Conservation (phyloP, 345 rosid species). For the Acer yangbiense region DNA sequence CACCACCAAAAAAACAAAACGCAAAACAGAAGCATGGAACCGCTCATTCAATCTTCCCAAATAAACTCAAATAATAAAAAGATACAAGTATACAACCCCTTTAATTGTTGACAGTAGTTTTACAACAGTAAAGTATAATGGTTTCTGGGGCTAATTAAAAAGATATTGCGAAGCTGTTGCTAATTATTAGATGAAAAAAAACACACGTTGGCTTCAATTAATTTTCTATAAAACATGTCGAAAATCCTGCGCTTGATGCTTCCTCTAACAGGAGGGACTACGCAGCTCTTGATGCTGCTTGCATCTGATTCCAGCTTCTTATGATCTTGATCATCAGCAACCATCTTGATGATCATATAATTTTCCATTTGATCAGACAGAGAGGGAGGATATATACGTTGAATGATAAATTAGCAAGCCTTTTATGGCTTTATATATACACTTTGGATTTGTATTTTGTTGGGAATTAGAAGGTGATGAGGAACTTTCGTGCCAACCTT, state of each 20-base stretch:
- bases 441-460: not conserved
- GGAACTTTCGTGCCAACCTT: slow-evolving; percentile 47
- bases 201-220: slow-evolving; percentile 27
- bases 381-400: not conserved
- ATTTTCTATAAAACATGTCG: slow-evolving; percentile 22
- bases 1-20: too few relatives aligned
- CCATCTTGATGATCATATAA: slow-evolving; percentile 1
- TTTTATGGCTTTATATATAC: too few relatives aligned
- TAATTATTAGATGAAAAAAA: slow-evolving; percentile 13
- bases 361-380: too few relatives aligned
- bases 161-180: not conserved
- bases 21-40: too few relatives aligned
- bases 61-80: too few relatives aligned
- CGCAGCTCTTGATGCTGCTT: not conserved
- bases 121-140: too few relatives aligned
- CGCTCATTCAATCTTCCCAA: too few relatives aligned
- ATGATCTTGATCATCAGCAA: not conserved
- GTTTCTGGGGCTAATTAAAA: too few relatives aligned
- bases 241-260: slow-evolving; percentile 44
- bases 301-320: not conserved
- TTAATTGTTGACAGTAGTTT: too few relatives aligned
- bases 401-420: not conserved
- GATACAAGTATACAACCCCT: too few relatives aligned
- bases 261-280: slow-evolving; percentile 40
- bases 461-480: not conserved